Evolutionary conservation across 2,329 filamentous ascomycete genomes (phyloP), one percentile per base, ranked within the genome.

Genomic region (Daldinia eschscholtzii): DNA sequence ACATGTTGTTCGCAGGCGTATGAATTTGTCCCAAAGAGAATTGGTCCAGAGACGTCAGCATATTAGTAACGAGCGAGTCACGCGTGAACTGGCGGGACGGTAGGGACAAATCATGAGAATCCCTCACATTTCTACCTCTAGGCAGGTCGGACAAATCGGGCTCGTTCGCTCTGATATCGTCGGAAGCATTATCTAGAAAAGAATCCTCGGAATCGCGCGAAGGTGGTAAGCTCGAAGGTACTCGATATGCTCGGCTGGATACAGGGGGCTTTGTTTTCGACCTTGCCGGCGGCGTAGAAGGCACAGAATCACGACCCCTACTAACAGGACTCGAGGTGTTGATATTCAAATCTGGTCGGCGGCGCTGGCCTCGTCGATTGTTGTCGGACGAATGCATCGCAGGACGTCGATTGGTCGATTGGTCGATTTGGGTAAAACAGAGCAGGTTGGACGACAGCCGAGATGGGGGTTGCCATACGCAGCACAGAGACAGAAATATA

Each of bases 1-100:
- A 82, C 56, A 76, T 72, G 30, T 76, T 68, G 4, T 75, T 73
- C 42, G 76, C 71, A 15, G 77, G 73, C 5, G 78, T 76, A 67
- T 75, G 76, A 52, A 81, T 77, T 73, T 86, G 83, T 50, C 80
- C 84, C 73, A 88, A 85, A 44, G 88, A 91, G 77, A 95, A 89
- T 80, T 95, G 92, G 81, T 97, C 95, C 71, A 99, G 90, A 44
- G 94, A 97, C 72, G 96, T 85, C 68, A 98, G 89, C 91, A 99
- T 96, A 80, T 98, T 97, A 80, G 96, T 92, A 67, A 99, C 93
- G 73, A 99, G 90, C 39, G 94, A 98, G 77, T 97, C 93, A 73
- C 95, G 90, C 44, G 92, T 93, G 70, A 93, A 89, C 78, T 93
- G 89, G 68, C 90, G 86, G 56, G 92, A 89, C 57, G 91, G 91